These are phyloP conservation scores for Colletotrichum theobromicola DNA, from an alignment of 2,329 filamentous ascomycete species.

Conservation along the genomic window DNA sequence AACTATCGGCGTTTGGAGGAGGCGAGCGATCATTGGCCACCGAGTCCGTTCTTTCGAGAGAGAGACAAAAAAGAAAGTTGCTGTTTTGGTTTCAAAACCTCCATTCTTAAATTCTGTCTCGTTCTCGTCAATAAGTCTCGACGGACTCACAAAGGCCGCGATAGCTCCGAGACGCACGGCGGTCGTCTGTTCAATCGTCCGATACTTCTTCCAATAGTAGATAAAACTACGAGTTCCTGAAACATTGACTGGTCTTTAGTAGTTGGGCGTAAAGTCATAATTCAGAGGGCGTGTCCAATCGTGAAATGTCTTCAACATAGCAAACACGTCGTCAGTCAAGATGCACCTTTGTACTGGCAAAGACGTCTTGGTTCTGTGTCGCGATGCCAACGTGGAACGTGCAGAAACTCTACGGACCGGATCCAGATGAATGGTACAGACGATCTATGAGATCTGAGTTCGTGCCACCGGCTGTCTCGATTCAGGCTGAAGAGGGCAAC, in stretches of 20 bases:
- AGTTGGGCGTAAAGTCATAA: neutral
- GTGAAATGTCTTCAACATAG: neutral
- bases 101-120: neutral
- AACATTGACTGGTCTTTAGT: neutral
- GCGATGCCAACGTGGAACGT: neutral
- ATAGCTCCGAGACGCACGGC: neutral
- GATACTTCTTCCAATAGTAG: neutral
- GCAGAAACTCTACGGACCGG: neutral
- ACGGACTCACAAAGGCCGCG: neutral
- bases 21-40: neutral
- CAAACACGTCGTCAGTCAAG: neutral
- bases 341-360: neutral
- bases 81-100: neutral
- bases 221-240: neutral
- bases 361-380: neutral
- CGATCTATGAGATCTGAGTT: neutral
- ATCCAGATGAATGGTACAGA: neutral
- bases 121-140: neutral
- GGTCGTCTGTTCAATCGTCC: neutral
- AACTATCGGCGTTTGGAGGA: constrained; percentile 2
- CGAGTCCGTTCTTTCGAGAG: neutral
- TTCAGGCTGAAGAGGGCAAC: neutral
- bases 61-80: too few species aligned
- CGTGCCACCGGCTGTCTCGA: neutral
- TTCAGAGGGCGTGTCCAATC: neutral